Base-by-base conservation (phyloP, 1,284 basidiomycete genomes). In the Mycosarcoma maydis region DNA sequence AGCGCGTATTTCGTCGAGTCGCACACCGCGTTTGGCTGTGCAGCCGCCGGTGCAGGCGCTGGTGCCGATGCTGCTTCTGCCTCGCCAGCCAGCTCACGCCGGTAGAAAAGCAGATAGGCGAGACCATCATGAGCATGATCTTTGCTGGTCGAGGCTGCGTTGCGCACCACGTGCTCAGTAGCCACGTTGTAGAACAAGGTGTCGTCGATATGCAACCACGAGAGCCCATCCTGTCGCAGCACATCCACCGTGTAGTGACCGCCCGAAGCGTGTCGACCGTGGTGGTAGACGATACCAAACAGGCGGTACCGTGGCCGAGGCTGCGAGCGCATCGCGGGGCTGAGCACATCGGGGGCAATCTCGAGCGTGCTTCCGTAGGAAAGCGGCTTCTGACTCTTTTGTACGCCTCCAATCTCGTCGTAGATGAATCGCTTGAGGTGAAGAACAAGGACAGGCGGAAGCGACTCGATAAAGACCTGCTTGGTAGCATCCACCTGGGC, bases 161-260 rank as follows among this genome's bases (percentile, higher is more conserved):
- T 73, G n/a, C 86, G 87, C 76, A 92, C 89, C 39, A 94, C 91
- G 75, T 93, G 89, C 40, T 91, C 89, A 2, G 85, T 84, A n/a
- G 87, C 84, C 36, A 94, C 86, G 60, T 91, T 88, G 84, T 58
- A 55, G 42, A 54, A 72, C 13, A 55, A 37, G 82, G 95, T 93
- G 77, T 97, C 94, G 82, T 97, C 94, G 55, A 97, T 91, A 64
- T 94, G 89, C 57, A 96, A 86, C 95, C 92, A 98, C 62, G 74
- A 83, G 68, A 75, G 72, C n/a, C 88, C 87, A 72, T 88, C 88
- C 19, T 92, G 90, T 62, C 92, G 90, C 8, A 94, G 84, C 2
- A 96, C 91, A 68, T 94, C 90, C 39, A 96, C 88, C 1, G 94
- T 98, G 84, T 98, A 98, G 83, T 98, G 94, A 0, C 95, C 95